A percentile compares a stretch with the other conserved stretches of the same genome.
Evolutionary conservation across 345 rosid genomes (phyloP).

Genomic region (Heritiera littoralis): DNA sequence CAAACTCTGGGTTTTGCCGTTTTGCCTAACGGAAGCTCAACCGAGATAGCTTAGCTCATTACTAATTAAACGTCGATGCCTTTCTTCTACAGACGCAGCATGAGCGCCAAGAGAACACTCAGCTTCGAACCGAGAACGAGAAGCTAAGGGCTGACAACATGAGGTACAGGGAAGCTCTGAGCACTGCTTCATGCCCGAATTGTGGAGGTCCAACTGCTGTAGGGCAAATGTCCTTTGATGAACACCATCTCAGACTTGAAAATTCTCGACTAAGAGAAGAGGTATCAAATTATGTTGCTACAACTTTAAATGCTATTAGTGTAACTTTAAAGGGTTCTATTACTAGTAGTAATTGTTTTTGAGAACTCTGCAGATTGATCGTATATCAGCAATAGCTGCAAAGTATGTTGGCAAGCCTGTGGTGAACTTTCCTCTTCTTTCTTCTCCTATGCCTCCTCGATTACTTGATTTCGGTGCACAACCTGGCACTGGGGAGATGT

Average conservation of each 20-base stretch:
- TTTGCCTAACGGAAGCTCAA: not conserved
- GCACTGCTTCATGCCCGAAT: constrained; percentile 89
- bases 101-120: constrained; percentile 82
- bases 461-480: constrained; percentile 61
- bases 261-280: constrained; percentile 88
- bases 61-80: not conserved
- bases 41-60: not conserved
- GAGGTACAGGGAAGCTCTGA: constrained; percentile 83
- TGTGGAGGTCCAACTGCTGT: constrained; percentile 95
- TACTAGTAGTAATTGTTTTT: not conserved
- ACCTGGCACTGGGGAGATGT: constrained; percentile 56
- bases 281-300: constrained; percentile 37
- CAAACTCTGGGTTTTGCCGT: constrained; percentile 11
- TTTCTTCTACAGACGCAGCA: constrained; percentile 63
- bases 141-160: constrained; percentile 87
- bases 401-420: constrained; percentile 94
- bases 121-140: constrained; percentile 81
- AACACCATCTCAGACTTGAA: constrained; percentile 89
- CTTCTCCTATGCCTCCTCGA: constrained; percentile 61
- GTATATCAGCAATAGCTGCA: constrained; percentile 89
- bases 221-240: constrained; percentile 95
- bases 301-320: not conserved
- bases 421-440: constrained; percentile 68
- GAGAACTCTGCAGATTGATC: constrained; percentile 56
- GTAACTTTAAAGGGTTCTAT: not conserved